A percentile compares a stretch with the other conserved stretches of the same genome.
These are phyloP conservation scores for Moringa oleifera DNA, from an alignment of 345 rosid genomes.

Conservation along the genomic window DNA sequence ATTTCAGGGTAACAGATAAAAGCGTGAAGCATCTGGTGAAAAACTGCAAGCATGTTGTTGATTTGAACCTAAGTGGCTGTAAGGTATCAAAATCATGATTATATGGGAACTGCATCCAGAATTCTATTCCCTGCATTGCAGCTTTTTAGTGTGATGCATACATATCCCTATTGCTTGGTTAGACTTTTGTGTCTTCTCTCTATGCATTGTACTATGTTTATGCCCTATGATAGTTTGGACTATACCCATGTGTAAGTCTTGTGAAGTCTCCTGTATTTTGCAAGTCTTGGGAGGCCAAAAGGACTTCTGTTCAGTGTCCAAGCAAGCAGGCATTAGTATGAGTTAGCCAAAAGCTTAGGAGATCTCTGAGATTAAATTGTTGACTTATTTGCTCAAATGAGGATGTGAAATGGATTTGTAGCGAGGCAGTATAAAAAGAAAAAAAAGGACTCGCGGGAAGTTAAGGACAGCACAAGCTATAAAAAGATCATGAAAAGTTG, in stretches of 20 bases:
- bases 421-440: not conserved
- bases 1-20: conserved; percentile 59
- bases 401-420: not conserved
- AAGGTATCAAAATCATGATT: conserved; percentile 46
- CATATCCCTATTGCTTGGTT: not conserved
- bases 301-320: not conserved
- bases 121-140: conserved; percentile 4
- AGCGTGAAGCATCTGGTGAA: conserved; percentile 59
- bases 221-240: no score
- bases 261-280: no score
- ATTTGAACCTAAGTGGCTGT: conserved; percentile 90
- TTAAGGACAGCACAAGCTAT: not conserved
- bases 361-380: not conserved
- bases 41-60: conserved; percentile 54
- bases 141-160: conserved; percentile 1
- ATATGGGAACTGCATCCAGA: conserved; percentile 11
- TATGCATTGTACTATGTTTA: no score
- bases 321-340: not conserved
- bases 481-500: not conserved
- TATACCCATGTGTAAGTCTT: no score
- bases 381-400: not conserved
- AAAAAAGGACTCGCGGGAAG: not conserved
- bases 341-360: not conserved
- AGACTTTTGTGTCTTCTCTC: not conserved
- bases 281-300: not conserved